A percentile compares a stretch with the other conserved stretches of the same genome.
These are phyloP conservation scores for Phytophthora megakarya DNA, from an alignment of 352 stramenopile genomes.

Conservation along the genomic window DNA sequence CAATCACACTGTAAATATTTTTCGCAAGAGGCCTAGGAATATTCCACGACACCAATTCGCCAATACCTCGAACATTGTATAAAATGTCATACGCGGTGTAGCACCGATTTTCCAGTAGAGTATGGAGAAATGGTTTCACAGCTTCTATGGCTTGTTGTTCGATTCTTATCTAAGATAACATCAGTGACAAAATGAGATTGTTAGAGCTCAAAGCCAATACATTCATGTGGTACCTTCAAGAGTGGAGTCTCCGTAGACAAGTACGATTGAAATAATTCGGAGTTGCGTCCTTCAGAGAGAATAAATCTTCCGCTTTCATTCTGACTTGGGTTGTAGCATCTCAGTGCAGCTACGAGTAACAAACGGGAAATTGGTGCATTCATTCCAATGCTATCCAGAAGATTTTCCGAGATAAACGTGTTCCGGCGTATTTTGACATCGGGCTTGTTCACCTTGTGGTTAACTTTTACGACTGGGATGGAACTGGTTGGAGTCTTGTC, in stretches of 20 bases:
- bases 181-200: background rate
- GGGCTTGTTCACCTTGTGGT: constrained; percentile 5
- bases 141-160: constrained; percentile 59
- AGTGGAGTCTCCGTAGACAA: constrained; percentile 36
- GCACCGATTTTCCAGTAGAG: constrained; percentile 49
- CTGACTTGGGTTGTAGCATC: constrained; percentile 48
- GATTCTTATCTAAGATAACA: constrained; percentile 43
- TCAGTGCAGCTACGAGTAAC: constrained; percentile 50
- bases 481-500: background rate
- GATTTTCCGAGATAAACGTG: constrained; percentile 45
- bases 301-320: constrained; percentile 45
- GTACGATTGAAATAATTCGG: constrained; percentile 53
- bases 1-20: constrained; percentile 60
- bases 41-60: constrained; percentile 60
- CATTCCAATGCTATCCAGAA: constrained; percentile 61
- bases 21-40: constrained; percentile 52
- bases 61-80: constrained; percentile 49
- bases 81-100: constrained; percentile 64
- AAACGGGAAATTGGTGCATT: constrained; percentile 50
- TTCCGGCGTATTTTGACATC: constrained; percentile 2
- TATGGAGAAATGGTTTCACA: constrained; percentile 40
- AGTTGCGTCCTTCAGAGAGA: constrained; percentile 33
- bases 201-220: background rate
- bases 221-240: constrained; percentile 41
- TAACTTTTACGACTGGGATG: background rate